Conservation (phyloP, 345 rosid species). For the Melaleuca quinquenervia region DNA sequence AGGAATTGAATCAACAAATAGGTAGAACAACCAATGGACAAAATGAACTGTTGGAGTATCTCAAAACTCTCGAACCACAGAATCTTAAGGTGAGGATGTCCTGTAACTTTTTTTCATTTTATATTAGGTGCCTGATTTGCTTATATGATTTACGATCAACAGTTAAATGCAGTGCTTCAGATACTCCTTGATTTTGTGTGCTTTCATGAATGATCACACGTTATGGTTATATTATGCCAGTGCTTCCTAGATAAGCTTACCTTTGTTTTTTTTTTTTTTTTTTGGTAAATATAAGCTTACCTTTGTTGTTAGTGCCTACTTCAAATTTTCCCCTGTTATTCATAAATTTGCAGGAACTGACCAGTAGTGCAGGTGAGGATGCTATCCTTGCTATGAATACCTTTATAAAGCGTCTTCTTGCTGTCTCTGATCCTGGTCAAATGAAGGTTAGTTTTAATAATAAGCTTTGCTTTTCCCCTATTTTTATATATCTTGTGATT, state of each 20-base stretch:
- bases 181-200: not conserved
- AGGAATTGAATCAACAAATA: conserved; percentile 72
- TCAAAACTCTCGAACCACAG: conserved; percentile 87
- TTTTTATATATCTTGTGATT: not conserved
- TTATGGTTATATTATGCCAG: not conserved
- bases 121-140: not conserved
- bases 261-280: too few relatives aligned
- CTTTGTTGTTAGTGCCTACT: not conserved
- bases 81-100: conserved; percentile 64
- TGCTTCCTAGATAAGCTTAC: not conserved
- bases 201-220: not conserved
- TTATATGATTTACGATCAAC: not conserved
- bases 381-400: conserved; percentile 88
- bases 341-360: conserved; percentile 50
- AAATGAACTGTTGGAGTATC: conserved; percentile 83
- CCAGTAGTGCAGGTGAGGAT: conserved; percentile 93
- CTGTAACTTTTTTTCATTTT: not conserved
- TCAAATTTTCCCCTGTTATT: not conserved
- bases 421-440: conserved; percentile 67
- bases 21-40: conserved; percentile 56
- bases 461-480: not conserved
- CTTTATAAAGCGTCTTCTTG: conserved; percentile 83
- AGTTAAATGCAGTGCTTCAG: not conserved
- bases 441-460: conserved; percentile 59
- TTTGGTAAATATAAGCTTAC: not conserved